Evolutionary conservation across 805 yeast genomes (phyloP), one percentile per base, ranked within the genome.

Genomic region (Peterozyma toletana): DNA sequence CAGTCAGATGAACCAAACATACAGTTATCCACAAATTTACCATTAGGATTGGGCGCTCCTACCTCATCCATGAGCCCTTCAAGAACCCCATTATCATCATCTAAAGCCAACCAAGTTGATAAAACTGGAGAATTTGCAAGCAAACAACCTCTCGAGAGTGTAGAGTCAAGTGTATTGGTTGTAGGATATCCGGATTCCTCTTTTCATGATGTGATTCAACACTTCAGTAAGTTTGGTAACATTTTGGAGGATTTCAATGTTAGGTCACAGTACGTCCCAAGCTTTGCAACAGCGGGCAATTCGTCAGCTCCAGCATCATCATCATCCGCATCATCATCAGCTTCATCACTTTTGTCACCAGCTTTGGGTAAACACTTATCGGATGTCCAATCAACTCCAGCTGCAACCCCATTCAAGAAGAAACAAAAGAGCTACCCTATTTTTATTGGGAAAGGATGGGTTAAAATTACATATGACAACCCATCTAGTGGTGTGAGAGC

Each of bases 101-200:
- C 34, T 21, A 30, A 38, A 15, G 9, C 43, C 51, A 15, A 51
- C 46, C 6, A 13, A 13, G 13, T 31, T 31, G 34, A 31, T 31
- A 41, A 41, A 3, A 47, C 45, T 18, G 53, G 52, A 33, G 44
- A 37, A 21, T 48, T 49, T 7, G 42, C 41, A 14, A 35, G 46
- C 17, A 40, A 51, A 37, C 55, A 59, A 46, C 57, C 66, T 11
- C 53, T 63, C 46, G 45, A 51, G 36, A 47, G 58, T 45, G 52
- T 61, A 31, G 88, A 80, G 44, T 70, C 78, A 39, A 85, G 96
- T 0, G 84, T 91, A 1, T 64, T 90, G 29, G 87, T 91, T 2
- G 88, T 85, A 63, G 98, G 98, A 1, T 91, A 87, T 59, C 88
- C 95, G 1, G 95, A 89, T 54, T 70, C 78, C 2, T 71, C 81